Evolutionary conservation across 306 rosid genomes (phyloP).

Genomic region (Pachyrhizus erosus): DNA sequence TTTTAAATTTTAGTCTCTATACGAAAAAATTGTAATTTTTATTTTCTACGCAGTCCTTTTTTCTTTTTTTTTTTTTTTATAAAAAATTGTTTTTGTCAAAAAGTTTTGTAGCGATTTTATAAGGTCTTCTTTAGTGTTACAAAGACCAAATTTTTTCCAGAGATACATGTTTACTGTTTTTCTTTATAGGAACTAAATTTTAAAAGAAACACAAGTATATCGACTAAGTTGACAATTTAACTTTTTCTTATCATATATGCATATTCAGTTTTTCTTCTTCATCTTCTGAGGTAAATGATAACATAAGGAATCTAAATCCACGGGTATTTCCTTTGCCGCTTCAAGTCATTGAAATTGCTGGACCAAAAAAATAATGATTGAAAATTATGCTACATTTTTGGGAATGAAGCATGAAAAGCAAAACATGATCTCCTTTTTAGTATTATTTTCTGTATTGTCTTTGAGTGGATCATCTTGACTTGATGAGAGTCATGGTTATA

Average conservation of each 20-base stretch:
- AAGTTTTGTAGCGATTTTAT: no score
- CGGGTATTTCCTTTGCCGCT: not conserved
- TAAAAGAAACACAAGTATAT: no score
- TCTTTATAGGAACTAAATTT: no score
- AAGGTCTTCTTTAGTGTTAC: no score
- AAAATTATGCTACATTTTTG: not conserved
- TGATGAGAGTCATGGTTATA: not conserved
- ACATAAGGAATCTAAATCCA: not conserved
- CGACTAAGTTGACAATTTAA: no score
- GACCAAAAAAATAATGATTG: not conserved
- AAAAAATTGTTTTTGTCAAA: no score
- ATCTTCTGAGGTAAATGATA: not conserved
- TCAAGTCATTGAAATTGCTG: not conserved
- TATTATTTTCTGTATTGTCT: conserved; percentile 11
- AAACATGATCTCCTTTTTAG: not conserved
- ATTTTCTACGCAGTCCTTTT: no score
- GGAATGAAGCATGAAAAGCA: conserved; percentile 24
- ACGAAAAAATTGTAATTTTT: no score
- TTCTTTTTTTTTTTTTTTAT: no score
- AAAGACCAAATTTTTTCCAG: no score
- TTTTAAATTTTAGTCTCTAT: no score
- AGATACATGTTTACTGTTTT: no score
- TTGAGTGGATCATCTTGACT: not conserved
- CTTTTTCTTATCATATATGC: not conserved
- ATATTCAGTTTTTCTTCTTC: not conserved